Evolutionary conservation across 768 basidiomycete species (phyloP).

Genomic region (Paxillus ammoniavirescens): DNA sequence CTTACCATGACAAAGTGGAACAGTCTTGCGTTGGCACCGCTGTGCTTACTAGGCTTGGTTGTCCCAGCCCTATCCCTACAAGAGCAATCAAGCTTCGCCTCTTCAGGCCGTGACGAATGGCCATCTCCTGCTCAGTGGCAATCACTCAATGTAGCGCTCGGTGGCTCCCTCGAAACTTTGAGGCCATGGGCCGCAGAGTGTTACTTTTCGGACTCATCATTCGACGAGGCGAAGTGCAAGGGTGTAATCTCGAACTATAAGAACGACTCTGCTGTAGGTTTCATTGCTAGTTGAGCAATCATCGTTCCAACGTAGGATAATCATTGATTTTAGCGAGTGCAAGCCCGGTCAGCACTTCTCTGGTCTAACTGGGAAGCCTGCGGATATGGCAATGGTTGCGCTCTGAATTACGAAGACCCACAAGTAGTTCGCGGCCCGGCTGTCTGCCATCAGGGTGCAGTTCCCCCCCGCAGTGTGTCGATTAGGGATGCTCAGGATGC

Average conservation of each 20-base stretch:
- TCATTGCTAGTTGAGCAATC: background rate
- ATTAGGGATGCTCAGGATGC: constrained; percentile 5
- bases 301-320: background rate
- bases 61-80: too few species aligned
- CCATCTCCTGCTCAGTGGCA: constrained; percentile 1
- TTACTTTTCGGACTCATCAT: constrained; percentile 1
- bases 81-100: too few species aligned
- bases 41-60: too few species aligned
- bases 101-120: background rate
- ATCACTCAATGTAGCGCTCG: background rate
- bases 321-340: background rate
- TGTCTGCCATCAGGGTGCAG: constrained; percentile 4
- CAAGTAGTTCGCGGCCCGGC: background rate
- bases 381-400: constrained; percentile 6
- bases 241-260: constrained; percentile 1
- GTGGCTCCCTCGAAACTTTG: background rate
- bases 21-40: too few species aligned
- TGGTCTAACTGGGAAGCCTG: constrained; percentile 10
- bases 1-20: too few species aligned
- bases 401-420: constrained; percentile 1
- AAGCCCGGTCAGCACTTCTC: background rate
- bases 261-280: constrained; percentile 1
- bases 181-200: constrained; percentile 5
- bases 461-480: constrained; percentile 2
- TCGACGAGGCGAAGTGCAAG: background rate